A percentile compares a stretch with the other conserved stretches of the same genome.
Evolutionary conservation across 345 rosid species (phyloP).

Genomic region (Aquilaria yunnanensis): DNA sequence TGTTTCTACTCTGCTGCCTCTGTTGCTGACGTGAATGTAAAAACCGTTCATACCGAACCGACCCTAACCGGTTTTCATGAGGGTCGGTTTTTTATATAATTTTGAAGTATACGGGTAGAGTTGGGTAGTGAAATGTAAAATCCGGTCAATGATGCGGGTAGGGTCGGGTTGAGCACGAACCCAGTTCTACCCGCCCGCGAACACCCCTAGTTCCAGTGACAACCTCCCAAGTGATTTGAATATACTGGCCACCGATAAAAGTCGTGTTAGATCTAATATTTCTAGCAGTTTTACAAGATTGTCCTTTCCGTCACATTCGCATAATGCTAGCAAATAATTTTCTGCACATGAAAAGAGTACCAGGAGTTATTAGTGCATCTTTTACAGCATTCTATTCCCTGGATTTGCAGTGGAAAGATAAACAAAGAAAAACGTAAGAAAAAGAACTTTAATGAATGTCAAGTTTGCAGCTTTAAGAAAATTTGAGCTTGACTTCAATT

Average conservation of each 20-base stretch:
- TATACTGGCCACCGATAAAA: conserved; percentile 40
- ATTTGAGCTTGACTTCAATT: too few species aligned
- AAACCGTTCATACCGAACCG: too few species aligned
- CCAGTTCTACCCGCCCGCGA: too few species aligned
- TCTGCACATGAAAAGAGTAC: conserved; percentile 38
- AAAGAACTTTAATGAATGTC: not conserved
- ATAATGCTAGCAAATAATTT: conserved; percentile 65
- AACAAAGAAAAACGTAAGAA: not conserved
- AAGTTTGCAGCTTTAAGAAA: too few species aligned
- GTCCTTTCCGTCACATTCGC: conserved; percentile 46
- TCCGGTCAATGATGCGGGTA: too few species aligned
- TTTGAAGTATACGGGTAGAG: too few species aligned
- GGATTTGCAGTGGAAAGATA: not conserved
- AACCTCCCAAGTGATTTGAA: conserved; percentile 63
- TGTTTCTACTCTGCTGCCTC: too few species aligned
- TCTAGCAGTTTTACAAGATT: conserved; percentile 55
- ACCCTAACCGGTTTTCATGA: too few species aligned
- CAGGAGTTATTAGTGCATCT: not conserved
- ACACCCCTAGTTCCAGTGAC: conserved; percentile 44
- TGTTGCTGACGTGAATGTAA: too few species aligned
- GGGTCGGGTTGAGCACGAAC: too few species aligned
- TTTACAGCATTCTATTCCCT: not conserved
- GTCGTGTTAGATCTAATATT: conserved; percentile 41
- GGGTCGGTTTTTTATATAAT: too few species aligned
- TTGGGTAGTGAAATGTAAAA: too few species aligned